These are phyloP conservation scores for Fusarium caatingaense DNA, from an alignment of 2,329 filamentous ascomycete species.

Conservation along the genomic window DNA sequence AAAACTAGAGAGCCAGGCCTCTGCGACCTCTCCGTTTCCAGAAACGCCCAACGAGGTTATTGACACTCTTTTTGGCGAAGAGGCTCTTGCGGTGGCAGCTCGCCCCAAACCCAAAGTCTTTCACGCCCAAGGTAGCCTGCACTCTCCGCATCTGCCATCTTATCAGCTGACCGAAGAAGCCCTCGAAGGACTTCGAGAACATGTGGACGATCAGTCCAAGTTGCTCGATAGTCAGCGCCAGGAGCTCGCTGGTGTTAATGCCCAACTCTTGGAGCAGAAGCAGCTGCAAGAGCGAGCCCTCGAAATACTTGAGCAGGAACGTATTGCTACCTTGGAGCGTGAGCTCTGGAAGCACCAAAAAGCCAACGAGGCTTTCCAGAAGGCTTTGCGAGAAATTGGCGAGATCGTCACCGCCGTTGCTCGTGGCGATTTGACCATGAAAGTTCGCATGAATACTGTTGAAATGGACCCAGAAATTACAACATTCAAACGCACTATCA, in stretches of 20 bases:
- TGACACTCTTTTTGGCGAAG: conserved; percentile 72
- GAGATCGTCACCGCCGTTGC: conserved; percentile 97
- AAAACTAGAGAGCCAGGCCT: conserved; percentile 82
- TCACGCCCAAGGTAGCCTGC: conserved; percentile 56
- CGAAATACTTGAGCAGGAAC: conserved; percentile 84
- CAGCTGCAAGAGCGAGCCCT: conserved; percentile 85
- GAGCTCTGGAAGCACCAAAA: conserved; percentile 98
- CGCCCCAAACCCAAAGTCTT: conserved; percentile 60
- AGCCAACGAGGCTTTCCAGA: conserved; percentile 98
- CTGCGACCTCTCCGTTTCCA: conserved; percentile 72
- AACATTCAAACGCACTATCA: conserved; percentile 97
- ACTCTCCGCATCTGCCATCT: conserved; percentile 51
- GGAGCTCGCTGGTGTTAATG: conserved; percentile 85
- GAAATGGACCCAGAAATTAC: conserved; percentile 99
- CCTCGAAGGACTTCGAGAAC: conserved; percentile 85
- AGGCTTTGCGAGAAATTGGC: conserved; percentile 94
- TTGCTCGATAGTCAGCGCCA: conserved; percentile 89
- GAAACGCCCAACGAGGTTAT: conserved; percentile 83
- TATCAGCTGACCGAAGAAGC: conserved; percentile 80
- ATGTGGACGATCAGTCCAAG: conserved; percentile 93
- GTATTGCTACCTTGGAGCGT: conserved; percentile 88
- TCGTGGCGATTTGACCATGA: conserved; percentile 94
- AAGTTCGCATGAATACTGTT: conserved; percentile 92
- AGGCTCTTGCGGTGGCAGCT: conserved; percentile 60
- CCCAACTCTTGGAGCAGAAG: conserved; percentile 87